Evolutionary conservation across 2,329 filamentous ascomycete species (phyloP).

Genomic region (Geoglossum cookeanum): DNA sequence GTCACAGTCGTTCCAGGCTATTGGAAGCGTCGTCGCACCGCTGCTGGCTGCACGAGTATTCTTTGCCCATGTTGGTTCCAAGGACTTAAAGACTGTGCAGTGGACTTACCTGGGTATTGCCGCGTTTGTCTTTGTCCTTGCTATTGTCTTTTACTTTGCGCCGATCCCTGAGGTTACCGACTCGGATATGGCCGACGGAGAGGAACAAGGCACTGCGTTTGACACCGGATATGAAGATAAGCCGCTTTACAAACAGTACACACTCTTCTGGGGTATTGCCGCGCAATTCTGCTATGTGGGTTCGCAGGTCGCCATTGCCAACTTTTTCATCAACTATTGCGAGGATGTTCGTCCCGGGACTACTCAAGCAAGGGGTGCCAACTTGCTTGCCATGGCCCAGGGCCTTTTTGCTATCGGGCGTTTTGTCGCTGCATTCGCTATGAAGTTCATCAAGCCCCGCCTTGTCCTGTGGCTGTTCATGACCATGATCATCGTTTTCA

Average conservation of each 20-base stretch:
- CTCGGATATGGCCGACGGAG: conserved; percentile 46
- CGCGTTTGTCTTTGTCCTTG: conserved; percentile 48
- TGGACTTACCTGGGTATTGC: conserved; percentile 71
- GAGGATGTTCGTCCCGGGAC: conserved; percentile 38
- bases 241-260: conserved; percentile 51
- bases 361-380: conserved; percentile 36
- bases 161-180: conserved; percentile 55
- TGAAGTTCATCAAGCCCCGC: conserved; percentile 47
- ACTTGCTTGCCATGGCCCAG: conserved; percentile 56
- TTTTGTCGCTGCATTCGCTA: conserved; percentile 45
- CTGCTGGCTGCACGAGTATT: conserved; percentile 56
- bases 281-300: conserved; percentile 70
- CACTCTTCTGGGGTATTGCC: conserved; percentile 54
- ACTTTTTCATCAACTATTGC: conserved; percentile 59
- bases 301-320: conserved; percentile 40
- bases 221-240: conserved; percentile 36
- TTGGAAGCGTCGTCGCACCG: conserved; percentile 55
- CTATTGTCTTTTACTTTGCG: conserved; percentile 45
- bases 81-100: conserved; percentile 42
- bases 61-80: conserved; percentile 42
- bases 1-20: conserved; percentile 58
- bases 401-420: conserved; percentile 53
- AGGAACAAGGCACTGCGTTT: conserved; percentile 26
- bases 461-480: conserved; percentile 54
- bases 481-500: conserved; percentile 40